Evolutionary conservation across 495 filamentous ascomycete genomes (phyloP).

Genomic region (Aspergillus avenaceus): DNA sequence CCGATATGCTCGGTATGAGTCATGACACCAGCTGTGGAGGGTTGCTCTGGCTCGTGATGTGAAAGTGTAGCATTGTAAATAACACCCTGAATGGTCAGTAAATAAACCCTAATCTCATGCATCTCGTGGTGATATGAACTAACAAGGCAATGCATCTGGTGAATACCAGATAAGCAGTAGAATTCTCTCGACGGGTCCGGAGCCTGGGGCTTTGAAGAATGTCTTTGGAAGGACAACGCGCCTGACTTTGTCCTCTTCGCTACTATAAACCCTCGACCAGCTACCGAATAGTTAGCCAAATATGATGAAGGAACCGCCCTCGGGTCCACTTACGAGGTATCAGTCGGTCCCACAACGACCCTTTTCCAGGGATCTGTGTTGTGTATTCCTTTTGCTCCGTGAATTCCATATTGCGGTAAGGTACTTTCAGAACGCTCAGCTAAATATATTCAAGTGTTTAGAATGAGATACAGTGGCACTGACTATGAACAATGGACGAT

Average conservation of each 20-base stretch:
- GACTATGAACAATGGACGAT: neutral
- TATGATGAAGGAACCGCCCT: neutral
- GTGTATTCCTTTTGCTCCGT: neutral
- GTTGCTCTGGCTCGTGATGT: neutral
- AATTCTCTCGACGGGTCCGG: neutral
- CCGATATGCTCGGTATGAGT: neutral
- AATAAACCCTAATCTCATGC: no score
- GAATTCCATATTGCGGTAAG: neutral
- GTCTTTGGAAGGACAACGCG: neutral
- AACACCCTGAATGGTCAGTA: neutral
- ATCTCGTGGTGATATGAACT: neutral
- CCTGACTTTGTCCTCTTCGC: neutral
- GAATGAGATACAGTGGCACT: neutral
- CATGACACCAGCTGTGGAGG: neutral
- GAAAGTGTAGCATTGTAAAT: neutral
- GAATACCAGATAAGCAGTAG: neutral
- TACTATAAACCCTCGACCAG: neutral
- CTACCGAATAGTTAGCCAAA: neutral
- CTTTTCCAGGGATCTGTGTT: neutral
- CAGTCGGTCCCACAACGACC: neutral
- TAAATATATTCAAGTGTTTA: neutral
- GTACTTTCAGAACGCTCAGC: neutral
- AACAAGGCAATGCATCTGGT: neutral
- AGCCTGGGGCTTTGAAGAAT: neutral
- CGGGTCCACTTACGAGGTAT: neutral